Conservation (phyloP, 176 grass and related monocot genomes). For the Chloris gayana region DNA sequence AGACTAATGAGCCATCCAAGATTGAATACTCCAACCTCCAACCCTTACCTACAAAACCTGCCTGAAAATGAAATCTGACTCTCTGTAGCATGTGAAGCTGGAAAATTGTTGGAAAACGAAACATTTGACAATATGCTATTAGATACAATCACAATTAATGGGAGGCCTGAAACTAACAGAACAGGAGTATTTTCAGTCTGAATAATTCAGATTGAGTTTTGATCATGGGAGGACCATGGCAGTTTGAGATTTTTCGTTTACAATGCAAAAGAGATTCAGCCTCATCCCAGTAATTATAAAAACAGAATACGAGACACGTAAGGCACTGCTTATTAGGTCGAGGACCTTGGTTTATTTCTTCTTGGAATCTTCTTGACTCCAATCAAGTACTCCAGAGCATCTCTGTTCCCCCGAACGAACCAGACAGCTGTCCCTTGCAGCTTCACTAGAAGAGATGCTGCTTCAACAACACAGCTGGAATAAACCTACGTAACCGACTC, state of each 20-base stretch:
- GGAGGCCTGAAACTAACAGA: neutral
- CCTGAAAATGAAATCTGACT: neutral
- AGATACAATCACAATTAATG: neutral
- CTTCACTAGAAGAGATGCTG: neutral
- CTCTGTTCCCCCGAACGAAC: neutral
- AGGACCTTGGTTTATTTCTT: neutral
- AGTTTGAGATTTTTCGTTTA: neutral
- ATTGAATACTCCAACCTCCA: slow-evolving; percentile 11
- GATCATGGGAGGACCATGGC: neutral
- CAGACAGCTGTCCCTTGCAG: neutral
- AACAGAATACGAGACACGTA: neutral
- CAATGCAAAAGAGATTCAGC: neutral
- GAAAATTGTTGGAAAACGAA: neutral
- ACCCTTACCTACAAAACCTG: neutral
- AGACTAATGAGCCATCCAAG: slow-evolving; percentile 11
- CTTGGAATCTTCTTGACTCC: neutral
- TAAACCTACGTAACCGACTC: neutral
- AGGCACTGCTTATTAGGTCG: neutral
- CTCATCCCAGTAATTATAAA: neutral
- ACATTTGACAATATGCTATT: neutral
- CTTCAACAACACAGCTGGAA: no score
- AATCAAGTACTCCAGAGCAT: neutral
- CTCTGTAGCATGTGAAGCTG: neutral
- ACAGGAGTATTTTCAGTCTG: neutral
- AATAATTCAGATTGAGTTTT: neutral